phyloP scores from a whole-genome alignment of 192 early-diverging fungal species.

The Entomortierella beljakovae region DNA sequence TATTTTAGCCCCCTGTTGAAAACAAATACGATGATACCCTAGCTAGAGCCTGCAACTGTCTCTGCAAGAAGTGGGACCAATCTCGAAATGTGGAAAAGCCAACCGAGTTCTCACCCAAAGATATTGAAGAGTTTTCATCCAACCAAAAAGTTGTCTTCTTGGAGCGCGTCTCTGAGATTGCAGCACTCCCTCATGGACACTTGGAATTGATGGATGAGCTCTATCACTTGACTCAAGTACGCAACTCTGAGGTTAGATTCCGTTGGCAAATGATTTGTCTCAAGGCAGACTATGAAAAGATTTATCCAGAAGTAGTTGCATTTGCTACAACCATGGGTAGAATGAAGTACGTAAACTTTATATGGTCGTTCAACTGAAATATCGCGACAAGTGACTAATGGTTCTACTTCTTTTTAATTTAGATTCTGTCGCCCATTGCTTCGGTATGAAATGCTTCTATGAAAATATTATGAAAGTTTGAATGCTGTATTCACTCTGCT shows the following conservation, averaged over 20 bases:
- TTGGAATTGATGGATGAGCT: slow-evolving; percentile 76
- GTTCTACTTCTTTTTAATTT: background rate
- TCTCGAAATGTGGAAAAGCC: slow-evolving; percentile 64
- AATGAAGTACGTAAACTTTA: slow-evolving; percentile 87
- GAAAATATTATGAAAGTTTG: background rate
- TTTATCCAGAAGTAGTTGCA: slow-evolving; percentile 78
- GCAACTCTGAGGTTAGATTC: slow-evolving; percentile 90
- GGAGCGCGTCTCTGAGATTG: slow-evolving; percentile 74
- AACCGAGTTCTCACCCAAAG: slow-evolving; percentile 67
- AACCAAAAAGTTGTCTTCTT: slow-evolving; percentile 84
- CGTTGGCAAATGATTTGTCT: slow-evolving; percentile 91
- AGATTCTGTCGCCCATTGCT: slow-evolving; percentile 49
- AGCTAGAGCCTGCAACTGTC: slow-evolving; percentile 80
- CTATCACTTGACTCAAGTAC: slow-evolving; percentile 75
- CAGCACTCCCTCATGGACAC: slow-evolving; percentile 67
- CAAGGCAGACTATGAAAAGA: slow-evolving; percentile 76
- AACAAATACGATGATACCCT: slow-evolving; percentile 90
- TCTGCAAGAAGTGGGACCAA: slow-evolving; percentile 83
- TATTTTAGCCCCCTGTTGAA: slow-evolving; percentile 75
- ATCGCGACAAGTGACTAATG: too few relatives aligned
- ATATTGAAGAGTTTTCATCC: slow-evolving; percentile 78
- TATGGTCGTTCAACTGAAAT: too few relatives aligned
- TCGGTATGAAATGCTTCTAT: background rate
- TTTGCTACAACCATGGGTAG: slow-evolving; percentile 92
- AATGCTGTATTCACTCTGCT: too few relatives aligned